Conservation (phyloP, 129 eudicot species). For the Flaveria trinervia region DNA sequence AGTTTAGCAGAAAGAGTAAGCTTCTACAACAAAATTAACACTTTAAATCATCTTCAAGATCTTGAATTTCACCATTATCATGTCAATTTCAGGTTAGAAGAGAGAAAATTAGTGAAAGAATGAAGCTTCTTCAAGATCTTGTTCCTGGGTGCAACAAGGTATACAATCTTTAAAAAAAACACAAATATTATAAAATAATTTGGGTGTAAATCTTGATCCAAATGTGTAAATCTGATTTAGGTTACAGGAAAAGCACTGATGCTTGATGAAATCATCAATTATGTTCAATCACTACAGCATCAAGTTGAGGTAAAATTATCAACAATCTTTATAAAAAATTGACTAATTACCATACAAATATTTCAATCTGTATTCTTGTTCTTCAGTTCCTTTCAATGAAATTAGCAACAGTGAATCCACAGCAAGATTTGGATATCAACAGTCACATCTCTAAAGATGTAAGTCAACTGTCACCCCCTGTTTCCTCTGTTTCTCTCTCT, state of each 20-base stretch:
- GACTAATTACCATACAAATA: neutral
- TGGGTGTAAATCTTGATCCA: neutral
- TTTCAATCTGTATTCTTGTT: neutral
- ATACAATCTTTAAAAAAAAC: constrained; percentile 6
- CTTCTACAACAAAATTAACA: neutral
- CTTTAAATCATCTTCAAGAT: constrained; percentile 17
- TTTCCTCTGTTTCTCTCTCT: neutral
- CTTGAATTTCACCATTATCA: constrained; percentile 26
- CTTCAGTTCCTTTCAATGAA: constrained; percentile 91
- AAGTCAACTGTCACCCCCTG: constrained; percentile 34
- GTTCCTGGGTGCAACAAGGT: constrained; percentile 99
- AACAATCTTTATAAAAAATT: neutral
- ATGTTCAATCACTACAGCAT: constrained; percentile 85
- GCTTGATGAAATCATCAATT: constrained; percentile 97
- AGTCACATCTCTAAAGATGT: constrained; percentile 70
- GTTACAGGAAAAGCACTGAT: constrained; percentile 95
- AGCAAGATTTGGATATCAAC: constrained; percentile 55
- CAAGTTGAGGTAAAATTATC: constrained; percentile 78
- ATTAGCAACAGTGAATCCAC: constrained; percentile 76
- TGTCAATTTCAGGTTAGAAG: constrained; percentile 67
- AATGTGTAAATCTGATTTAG: constrained; percentile 33
- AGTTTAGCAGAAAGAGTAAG: constrained; percentile 94
- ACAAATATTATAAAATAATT: neutral
- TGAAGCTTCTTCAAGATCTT: constrained; percentile 98
- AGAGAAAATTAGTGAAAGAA: constrained; percentile 91